A percentile compares a stretch with the other conserved stretches of the same genome.
Conservation (phyloP, 1,284 basidiomycete genomes). For the Puccinia coronata region DNA sequence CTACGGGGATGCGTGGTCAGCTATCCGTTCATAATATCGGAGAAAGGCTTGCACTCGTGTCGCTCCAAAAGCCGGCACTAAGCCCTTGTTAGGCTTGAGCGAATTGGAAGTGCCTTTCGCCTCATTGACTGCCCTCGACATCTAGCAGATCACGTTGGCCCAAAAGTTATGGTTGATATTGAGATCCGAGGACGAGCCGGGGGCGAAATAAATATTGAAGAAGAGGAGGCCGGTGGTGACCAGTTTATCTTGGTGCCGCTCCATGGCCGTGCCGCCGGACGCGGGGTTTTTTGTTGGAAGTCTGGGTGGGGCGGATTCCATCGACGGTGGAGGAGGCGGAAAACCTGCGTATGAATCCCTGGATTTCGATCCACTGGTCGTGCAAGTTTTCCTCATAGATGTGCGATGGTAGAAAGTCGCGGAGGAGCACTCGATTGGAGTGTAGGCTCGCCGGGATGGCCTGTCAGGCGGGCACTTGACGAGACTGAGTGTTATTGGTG, state of each 20-base stretch:
- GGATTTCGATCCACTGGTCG: slow-evolving; percentile 95
- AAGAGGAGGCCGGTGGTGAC: slow-evolving; percentile 93
- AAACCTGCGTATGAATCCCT: slow-evolving; percentile 95
- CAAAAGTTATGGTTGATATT: slow-evolving; percentile 97
- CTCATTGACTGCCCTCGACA: slow-evolving; percentile 64
- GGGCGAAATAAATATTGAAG: slow-evolving; percentile 91
- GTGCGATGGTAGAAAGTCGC: slow-evolving; percentile 88
- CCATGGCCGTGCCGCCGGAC: slow-evolving; percentile 72
- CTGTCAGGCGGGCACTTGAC: slow-evolving; percentile 77
- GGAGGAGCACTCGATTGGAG: slow-evolving; percentile 84
- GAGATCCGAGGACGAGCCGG: slow-evolving; percentile 88
- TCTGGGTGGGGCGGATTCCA: slow-evolving; percentile 62
- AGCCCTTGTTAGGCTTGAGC: slow-evolving; percentile 59
- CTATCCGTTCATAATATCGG: slow-evolving; percentile 89
- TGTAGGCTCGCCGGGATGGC: slow-evolving; percentile 90
- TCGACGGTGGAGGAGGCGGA: slow-evolving; percentile 88
- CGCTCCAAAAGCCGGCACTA: slow-evolving; percentile 64
- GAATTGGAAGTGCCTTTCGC: slow-evolving; percentile 33
- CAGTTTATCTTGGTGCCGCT: slow-evolving; percentile 90
- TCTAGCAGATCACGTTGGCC: slow-evolving; percentile 87
- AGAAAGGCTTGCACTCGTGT: slow-evolving; percentile 94
- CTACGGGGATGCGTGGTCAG: slow-evolving; percentile 90
- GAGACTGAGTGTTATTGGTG: slow-evolving; percentile 64
- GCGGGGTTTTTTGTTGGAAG: slow-evolving; percentile 60
- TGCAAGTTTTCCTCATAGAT: slow-evolving; percentile 98